Evolutionary conservation across 176 grass and related monocot species (phyloP).

Genomic region (Echinochloa phyllopogon): DNA sequence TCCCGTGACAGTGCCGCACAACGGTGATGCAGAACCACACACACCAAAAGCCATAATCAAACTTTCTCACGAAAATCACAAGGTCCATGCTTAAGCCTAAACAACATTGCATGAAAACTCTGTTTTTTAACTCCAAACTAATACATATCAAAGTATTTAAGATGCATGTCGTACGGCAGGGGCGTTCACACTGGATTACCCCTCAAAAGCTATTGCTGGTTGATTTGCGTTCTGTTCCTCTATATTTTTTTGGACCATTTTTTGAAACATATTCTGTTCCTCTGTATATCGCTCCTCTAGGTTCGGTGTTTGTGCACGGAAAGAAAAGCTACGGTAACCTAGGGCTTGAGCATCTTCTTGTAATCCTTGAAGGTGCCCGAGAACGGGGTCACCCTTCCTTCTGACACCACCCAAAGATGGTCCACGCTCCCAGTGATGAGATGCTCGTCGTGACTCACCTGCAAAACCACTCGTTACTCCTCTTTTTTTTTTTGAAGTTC

Average conservation of each 20-base stretch:
- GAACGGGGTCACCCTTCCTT: conserved; percentile 73
- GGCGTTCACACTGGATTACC: neutral
- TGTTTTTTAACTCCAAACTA: neutral
- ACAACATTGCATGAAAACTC: neutral
- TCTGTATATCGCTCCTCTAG: neutral
- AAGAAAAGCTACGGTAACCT: neutral
- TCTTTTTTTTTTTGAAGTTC: too few species aligned
- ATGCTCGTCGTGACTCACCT: conserved; percentile 99
- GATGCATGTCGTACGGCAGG: neutral
- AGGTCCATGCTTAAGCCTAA: neutral
- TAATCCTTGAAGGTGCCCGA: conserved; percentile 83
- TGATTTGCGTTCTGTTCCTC: neutral
- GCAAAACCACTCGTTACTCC: neutral
- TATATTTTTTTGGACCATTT: too few species aligned
- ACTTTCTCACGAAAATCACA: neutral
- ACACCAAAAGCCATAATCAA: neutral
- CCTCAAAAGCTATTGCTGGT: neutral
- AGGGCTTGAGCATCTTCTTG: conserved; percentile 82
- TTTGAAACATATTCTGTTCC: too few species aligned
- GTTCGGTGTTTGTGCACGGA: neutral
- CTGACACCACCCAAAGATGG: conserved; percentile 84
- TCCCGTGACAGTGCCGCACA: too few species aligned
- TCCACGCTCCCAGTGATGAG: conserved; percentile 90
- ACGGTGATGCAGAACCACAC: neutral
- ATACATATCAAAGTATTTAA: neutral